Evolutionary conservation across 2,329 filamentous ascomycete genomes (phyloP).

Genomic region (Botrytis deweyae): DNA sequence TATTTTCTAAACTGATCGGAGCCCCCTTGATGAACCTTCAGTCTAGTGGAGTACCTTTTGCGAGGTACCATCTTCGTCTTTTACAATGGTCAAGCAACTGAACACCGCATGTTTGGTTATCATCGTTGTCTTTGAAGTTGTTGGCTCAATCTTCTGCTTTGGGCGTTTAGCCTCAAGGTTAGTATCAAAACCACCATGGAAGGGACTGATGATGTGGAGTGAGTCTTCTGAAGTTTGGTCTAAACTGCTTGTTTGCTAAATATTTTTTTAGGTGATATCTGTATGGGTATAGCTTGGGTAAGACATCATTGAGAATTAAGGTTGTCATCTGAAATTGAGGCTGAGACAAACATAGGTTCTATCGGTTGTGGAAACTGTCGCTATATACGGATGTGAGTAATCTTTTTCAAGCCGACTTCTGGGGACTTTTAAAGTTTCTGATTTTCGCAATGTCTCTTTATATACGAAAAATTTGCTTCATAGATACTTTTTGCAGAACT

Average conservation of each 20-base stretch:
- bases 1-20: background rate
- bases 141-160: conserved; percentile 26
- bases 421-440: background rate
- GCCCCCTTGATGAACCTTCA: background rate
- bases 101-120: conserved; percentile 27
- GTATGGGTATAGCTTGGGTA: conserved; percentile 27
- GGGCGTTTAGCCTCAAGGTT: conserved; percentile 24
- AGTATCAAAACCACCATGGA: conserved; percentile 22
- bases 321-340: conserved; percentile 13
- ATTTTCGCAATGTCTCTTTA: background rate
- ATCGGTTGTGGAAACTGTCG: conserved; percentile 15
- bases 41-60: background rate
- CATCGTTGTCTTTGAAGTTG: conserved; percentile 22
- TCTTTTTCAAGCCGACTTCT: background rate
- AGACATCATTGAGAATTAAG: background rate
- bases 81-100: conserved; percentile 37
- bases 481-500: background rate
- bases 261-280: conserved; percentile 24
- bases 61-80: background rate
- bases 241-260: background rate
- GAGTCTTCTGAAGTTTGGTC: background rate
- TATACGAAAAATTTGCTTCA: background rate
- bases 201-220: conserved; percentile 29
- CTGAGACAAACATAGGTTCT: conserved; percentile 21
- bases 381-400: conserved; percentile 17